Evolutionary conservation across 2,329 filamentous ascomycete species (phyloP), one percentile per base, ranked within the genome.

Genomic region (Talaromyces amestolkiae): DNA sequence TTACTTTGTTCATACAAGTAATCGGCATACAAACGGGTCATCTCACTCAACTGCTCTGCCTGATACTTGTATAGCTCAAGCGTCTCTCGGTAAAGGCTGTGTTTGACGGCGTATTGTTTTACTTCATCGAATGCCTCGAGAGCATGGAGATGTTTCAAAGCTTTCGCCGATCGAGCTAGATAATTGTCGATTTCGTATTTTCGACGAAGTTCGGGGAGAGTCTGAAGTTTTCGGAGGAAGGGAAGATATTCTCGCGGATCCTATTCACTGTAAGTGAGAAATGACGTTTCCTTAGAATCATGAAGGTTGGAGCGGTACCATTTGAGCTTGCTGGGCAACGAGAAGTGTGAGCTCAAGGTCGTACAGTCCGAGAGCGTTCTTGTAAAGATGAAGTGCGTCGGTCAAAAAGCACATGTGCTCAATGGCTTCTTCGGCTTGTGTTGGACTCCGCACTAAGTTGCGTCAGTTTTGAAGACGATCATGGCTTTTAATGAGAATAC

Each of bases 331-430:
- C 74, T 99, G 95, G 0, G 95, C 95, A 13, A 99, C 91, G 6
- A 97, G 83, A 11, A 99, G 83, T 3, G 94, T 89, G 8, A 99
- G 86, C 11, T 97, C 92, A 2, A 99, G 86, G 72, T 98, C 89
- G 75, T 99, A 99, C 2, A 98, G 83, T 1, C 93, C 93, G 1
- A 99, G 83, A 0, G 95, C 91, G 67, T 93, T 89, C 68, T 97
- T 92, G 72, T 97, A 99, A 0, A 99, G 86, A 45, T 89, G 88
- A 76, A 97, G 96, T 54, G 96, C 90, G 77, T 99, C 95, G 0
- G 93, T 92, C 49, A 99, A 85, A 83, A 99, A 99, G 82, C 93
- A 98, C 67, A 99, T 97, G 73, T 99, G 95, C 75, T 97, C 93
- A 24, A 97, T 90, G 0, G 94, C 94, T 76, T 89, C 90, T 70